Percentiles rank a stretch among this genome's conserved stretches.
Conservation (phyloP, 441 rosid species). For the Gossypium davidsonii region DNA sequence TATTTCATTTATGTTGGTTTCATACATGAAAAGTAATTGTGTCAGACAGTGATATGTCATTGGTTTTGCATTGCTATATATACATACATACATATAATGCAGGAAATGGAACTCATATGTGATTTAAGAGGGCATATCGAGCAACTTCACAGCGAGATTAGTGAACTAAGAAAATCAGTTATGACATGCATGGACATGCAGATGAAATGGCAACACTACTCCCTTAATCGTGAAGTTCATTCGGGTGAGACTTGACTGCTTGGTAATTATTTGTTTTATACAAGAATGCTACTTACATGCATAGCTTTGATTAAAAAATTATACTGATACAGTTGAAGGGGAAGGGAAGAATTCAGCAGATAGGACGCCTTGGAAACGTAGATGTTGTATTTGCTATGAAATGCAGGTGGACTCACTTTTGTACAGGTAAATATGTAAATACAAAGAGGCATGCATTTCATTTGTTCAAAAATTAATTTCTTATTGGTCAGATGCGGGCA, state of each 20-base stretch:
- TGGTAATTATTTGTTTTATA: neutral
- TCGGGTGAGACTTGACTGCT: conserved; percentile 36
- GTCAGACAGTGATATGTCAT: neutral
- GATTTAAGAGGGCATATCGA: conserved; percentile 66
- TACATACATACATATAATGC: neutral
- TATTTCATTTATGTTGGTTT: neutral
- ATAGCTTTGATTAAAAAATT: neutral
- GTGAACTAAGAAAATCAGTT: conserved; percentile 47
- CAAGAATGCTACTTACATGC: neutral
- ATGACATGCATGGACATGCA: conserved; percentile 63
- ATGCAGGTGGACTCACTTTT: conserved; percentile 65
- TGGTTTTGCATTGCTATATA: neutral
- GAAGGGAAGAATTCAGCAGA: conserved; percentile 19
- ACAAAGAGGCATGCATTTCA: neutral
- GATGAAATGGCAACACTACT: conserved; percentile 39
- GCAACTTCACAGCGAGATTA: conserved; percentile 62
- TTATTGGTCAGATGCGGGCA: conserved; percentile 66
- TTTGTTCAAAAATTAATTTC: neutral
- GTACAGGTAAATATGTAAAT: conserved; percentile 53
- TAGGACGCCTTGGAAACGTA: conserved; percentile 37
- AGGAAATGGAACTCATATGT: conserved; percentile 62
- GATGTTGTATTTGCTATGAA: conserved; percentile 70
- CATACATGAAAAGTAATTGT: neutral
- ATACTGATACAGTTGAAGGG: conserved; percentile 24
- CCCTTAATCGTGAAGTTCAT: conserved; percentile 35